phyloP scores from a whole-genome alignment of 495 filamentous ascomycete genomes.

The Chaetomidium leptoderma region DNA sequence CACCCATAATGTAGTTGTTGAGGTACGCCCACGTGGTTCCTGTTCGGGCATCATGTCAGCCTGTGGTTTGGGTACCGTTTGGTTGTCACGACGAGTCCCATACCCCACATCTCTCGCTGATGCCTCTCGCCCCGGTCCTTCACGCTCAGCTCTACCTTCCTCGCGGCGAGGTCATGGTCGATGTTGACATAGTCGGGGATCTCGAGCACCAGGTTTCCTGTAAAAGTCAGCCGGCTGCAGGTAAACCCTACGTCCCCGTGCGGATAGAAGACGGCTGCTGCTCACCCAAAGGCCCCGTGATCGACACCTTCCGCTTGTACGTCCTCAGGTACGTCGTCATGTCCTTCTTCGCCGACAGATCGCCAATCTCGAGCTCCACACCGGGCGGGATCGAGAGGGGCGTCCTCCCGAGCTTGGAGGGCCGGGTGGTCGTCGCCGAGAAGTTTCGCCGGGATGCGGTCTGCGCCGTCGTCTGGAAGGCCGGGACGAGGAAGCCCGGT shows the following conservation, averaged over 20 bases:
- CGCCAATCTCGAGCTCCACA: constrained; percentile 66
- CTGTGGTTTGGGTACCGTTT: too few species aligned
- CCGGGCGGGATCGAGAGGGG: constrained; percentile 79
- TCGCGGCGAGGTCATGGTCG: constrained; percentile 54
- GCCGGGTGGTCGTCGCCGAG: constrained; percentile 58
- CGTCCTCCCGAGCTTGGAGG: constrained; percentile 79
- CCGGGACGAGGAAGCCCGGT: constrained; percentile 70
- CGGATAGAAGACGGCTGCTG: neutral
- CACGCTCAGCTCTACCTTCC: constrained; percentile 63
- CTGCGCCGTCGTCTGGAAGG: constrained; percentile 51
- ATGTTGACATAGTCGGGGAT: constrained; percentile 70
- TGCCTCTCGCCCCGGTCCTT: constrained; percentile 57
- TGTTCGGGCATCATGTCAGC: constrained; percentile 32
- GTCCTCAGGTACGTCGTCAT: constrained; percentile 49
- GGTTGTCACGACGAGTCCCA: constrained; percentile 28
- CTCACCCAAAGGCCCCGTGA: constrained; percentile 73
- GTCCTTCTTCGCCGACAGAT: constrained; percentile 51
- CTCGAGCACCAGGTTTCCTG: constrained; percentile 65
- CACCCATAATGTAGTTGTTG: constrained; percentile 82
- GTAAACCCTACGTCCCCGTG: neutral
- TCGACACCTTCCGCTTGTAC: constrained; percentile 57
- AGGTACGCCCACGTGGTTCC: constrained; percentile 86
- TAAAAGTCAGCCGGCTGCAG: constrained; percentile 2
- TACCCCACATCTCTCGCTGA: constrained; percentile 98
- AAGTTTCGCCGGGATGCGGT: constrained; percentile 52